These are phyloP conservation scores for Suillus subluteus DNA, from an alignment of 768 basidiomycete species.

Conservation along the genomic window DNA sequence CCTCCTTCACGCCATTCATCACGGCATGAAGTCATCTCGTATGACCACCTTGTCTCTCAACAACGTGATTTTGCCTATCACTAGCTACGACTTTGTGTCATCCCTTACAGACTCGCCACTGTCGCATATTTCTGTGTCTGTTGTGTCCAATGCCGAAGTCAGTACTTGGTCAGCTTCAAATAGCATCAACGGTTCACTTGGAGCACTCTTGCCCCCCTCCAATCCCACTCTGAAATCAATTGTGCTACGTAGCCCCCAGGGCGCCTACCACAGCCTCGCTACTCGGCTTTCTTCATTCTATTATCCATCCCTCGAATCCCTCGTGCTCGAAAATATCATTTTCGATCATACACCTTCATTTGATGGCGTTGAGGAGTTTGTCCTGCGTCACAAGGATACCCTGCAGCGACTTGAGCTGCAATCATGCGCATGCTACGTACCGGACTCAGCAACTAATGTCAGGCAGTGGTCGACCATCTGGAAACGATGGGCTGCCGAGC, in stretches of 20 bases:
- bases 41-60: conserved; percentile 28
- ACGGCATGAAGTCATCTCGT: conserved; percentile 23
- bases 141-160: conserved; percentile 34
- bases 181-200: conserved; percentile 27
- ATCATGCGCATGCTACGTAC: conserved; percentile 31
- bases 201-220: conserved; percentile 27
- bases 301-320: conserved; percentile 31
- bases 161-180: conserved; percentile 35
- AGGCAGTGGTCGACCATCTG: conserved; percentile 34
- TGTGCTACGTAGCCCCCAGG: conserved; percentile 30
- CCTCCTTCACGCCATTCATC: conserved; percentile 29
- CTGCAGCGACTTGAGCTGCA: conserved; percentile 28
- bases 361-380: conserved; percentile 33
- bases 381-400: conserved; percentile 33
- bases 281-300: conserved; percentile 24
- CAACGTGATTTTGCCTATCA: conserved; percentile 27
- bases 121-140: conserved; percentile 33
- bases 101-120: conserved; percentile 29
- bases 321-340: conserved; percentile 34
- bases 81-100: conserved; percentile 31
- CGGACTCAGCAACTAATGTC: conserved; percentile 15
- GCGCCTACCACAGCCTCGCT: conserved; percentile 32
- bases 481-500: conserved; percentile 26
- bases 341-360: conserved; percentile 27
- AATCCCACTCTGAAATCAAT: conserved; percentile 29